These are phyloP conservation scores for Planoprotostelium fungivorum DNA, from an alignment of 78 protist species.

Conservation along the genomic window DNA sequence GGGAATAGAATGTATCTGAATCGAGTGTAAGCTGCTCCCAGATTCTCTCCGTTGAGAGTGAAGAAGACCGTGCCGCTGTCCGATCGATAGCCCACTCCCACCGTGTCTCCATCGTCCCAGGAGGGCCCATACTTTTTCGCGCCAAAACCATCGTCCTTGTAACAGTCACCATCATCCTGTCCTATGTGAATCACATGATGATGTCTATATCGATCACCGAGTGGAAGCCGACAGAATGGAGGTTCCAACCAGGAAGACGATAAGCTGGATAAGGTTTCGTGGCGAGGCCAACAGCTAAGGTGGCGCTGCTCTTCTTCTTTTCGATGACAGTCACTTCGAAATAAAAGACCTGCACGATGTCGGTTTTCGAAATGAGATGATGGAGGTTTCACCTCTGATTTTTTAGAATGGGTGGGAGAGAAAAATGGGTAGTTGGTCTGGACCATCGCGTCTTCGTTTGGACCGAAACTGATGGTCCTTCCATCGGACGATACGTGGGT, in stretches of 20 bases:
- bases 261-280: background rate
- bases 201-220: background rate
- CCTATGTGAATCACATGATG: background rate
- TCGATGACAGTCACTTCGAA: background rate
- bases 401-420: background rate
- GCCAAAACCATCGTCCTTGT: background rate
- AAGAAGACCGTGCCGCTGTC: background rate
- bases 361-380: no score
- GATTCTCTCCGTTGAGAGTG: background rate
- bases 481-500: background rate
- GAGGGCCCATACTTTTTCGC: background rate
- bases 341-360: background rate
- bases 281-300: background rate
- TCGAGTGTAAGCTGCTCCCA: background rate
- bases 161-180: background rate
- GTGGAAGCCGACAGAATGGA: background rate
- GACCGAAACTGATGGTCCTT: background rate
- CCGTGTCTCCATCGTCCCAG: background rate
- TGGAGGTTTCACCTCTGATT: no score
- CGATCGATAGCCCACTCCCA: background rate
- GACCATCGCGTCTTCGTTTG: background rate
- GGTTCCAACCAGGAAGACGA: background rate
- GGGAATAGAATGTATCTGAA: background rate
- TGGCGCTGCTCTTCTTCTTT: background rate
- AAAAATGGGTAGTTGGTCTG: background rate